Conservation (phyloP, 2,329 filamentous ascomycete genomes). For the Hypoxylon sp. region DNA sequence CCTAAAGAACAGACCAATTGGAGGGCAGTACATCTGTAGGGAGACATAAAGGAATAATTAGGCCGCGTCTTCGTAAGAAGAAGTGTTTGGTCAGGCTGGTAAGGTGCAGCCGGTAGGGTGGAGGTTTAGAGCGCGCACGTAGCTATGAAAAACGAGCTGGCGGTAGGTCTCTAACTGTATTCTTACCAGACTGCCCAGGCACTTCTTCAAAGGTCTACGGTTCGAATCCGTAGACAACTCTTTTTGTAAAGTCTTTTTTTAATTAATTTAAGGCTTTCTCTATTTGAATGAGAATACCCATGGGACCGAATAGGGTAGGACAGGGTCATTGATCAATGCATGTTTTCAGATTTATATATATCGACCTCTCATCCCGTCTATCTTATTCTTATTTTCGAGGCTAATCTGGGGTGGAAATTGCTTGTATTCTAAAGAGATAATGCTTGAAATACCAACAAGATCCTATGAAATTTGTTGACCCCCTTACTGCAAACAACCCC, state of each 20-base stretch:
- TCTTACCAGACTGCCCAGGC: background rate
- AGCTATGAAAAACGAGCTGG: no score
- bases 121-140: no score
- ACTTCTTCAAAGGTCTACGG: background rate
- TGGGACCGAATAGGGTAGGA: background rate
- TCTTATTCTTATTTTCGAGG: no score
- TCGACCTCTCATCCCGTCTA: no score
- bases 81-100: background rate
- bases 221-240: background rate
- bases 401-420: background rate
- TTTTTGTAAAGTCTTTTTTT: background rate
- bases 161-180: background rate
- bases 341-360: background rate
- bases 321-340: background rate
- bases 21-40: background rate
- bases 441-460: background rate
- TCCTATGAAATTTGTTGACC: background rate
- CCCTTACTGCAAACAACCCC: no score
- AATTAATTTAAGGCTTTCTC: background rate
- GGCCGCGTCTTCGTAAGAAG: background rate
- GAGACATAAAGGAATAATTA: background rate
- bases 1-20: no score
- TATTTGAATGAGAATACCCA: background rate
- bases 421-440: background rate
- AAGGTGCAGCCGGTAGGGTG: background rate